Base-by-base conservation (phyloP, 129 eudicot genomes). In the Deinandra increscens region DNA sequence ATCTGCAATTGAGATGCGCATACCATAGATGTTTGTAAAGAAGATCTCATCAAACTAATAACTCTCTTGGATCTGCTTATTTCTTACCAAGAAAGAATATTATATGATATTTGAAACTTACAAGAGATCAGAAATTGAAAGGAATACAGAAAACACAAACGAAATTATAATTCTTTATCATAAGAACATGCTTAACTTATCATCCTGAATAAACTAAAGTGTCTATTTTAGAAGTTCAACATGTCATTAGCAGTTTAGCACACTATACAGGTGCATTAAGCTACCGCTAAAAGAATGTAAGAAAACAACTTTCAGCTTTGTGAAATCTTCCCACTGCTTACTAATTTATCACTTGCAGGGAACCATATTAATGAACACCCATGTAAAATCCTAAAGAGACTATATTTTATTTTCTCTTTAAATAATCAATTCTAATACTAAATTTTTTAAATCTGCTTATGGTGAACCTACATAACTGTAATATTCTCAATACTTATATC, bases 21-120 rank as follows among this genome's bases (percentile, higher is more conserved):
- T 88, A 88, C 97, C 96, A 73, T 75, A 53, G 72, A 77, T 61
- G 85, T 89, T 74, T 85, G 81, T 80, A 88, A 68, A 37, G 95
- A 88, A 50, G 89, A 96, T 31, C 98, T 94, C 95, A 91, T 83
- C 85, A 91, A 77, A 53, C 59, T 70, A 56, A 91, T 84, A 18
- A 94, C 31, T 26, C 91, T 76, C 81, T 88, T 83, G 70, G 87
- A 95, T 61, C 72, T 84, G 73, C 51, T 44, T 13, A 86, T 84
- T 83, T 88, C 98, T 69, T 91, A 61, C 44, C 56, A 68, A 34
- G 55, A 45, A 0, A 54, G 15, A 69, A 41, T 33, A 33, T 31
- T 15, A 15, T 6, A 46, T 26, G 39, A 51, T 60, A 39, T 44
- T 50, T 68, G 66, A 71, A 13, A 15, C 23, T 38, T 12, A 67